Conservation (phyloP, 345 rosid species). For the Gossypium stocksii region DNA sequence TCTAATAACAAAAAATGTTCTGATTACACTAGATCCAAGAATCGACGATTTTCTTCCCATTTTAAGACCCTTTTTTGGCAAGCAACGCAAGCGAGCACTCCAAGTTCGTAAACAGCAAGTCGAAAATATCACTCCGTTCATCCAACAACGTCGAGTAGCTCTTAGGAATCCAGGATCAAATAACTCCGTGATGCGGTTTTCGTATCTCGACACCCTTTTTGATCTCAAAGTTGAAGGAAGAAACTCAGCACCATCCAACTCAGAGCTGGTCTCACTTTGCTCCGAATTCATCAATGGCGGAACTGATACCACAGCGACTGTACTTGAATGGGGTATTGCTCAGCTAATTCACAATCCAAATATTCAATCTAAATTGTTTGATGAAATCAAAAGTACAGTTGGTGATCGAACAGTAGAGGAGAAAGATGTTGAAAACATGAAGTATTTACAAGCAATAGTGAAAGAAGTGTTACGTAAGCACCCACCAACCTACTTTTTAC, state of each 20-base stretch:
- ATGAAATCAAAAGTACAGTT: conserved; percentile 47
- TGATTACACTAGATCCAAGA: conserved; percentile 60
- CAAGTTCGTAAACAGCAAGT: conserved; percentile 61
- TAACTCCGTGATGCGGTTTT: conserved; percentile 47
- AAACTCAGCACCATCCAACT: conserved; percentile 43
- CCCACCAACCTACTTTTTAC: conserved; percentile 73
- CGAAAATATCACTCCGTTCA: conserved; percentile 44
- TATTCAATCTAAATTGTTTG: conserved; percentile 53
- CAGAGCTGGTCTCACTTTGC: conserved; percentile 76
- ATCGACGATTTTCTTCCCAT: conserved; percentile 85
- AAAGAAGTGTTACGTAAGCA: conserved; percentile 79
- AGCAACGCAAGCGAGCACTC: conserved; percentile 49
- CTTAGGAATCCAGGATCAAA: conserved; percentile 49
- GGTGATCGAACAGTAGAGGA: conserved; percentile 62
- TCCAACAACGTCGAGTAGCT: conserved; percentile 49
- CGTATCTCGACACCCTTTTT: conserved; percentile 76
- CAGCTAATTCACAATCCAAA: conserved; percentile 61
- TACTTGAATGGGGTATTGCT: conserved; percentile 88
- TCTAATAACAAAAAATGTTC: conserved; percentile 53
- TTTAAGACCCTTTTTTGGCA: conserved; percentile 62
- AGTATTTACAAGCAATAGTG: conserved; percentile 58
- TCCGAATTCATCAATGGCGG: conserved; percentile 90
- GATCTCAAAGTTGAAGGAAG: conserved; percentile 57
- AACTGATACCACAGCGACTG: conserved; percentile 80
- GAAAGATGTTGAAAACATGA: conserved; percentile 58